Conservation (phyloP, 345 rosid species). For the Camelina laxa region DNA sequence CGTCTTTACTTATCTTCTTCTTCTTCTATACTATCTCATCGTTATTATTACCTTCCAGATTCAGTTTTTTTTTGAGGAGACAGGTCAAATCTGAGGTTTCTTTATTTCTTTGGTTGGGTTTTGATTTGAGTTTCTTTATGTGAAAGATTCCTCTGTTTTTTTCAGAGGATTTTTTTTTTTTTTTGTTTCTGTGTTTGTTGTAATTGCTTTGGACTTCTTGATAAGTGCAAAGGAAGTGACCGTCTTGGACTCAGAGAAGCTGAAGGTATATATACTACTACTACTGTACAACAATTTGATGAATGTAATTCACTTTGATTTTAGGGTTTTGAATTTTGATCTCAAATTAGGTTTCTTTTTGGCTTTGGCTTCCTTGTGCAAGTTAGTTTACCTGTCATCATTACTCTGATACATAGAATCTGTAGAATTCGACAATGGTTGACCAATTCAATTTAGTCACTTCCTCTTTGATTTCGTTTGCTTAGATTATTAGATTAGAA, state of each 20-base stretch:
- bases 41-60: conserved; percentile 10
- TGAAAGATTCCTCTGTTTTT: conserved; percentile 11
- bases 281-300: neutral
- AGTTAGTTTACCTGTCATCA: neutral
- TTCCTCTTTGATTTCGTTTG: conserved; percentile 1
- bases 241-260: conserved; percentile 42
- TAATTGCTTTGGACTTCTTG: conserved; percentile 56
- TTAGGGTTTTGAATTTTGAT: neutral
- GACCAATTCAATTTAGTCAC: conserved; percentile 3
- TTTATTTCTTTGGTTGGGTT: conserved; percentile 7
- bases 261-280: conserved; percentile 48
- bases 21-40: neutral
- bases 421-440: conserved; percentile 19
- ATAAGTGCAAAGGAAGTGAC: conserved; percentile 47
- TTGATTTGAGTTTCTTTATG: conserved; percentile 14
- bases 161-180: neutral
- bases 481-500: neutral
- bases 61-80: neutral
- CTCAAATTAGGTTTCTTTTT: neutral
- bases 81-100: conserved; percentile 11
- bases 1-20: too few relatives aligned
- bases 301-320: neutral
- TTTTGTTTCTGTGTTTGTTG: neutral
- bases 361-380: neutral
- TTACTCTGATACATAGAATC: neutral